Base-by-base conservation (phyloP, 768 basidiomycete species). In the Imleria badia region DNA sequence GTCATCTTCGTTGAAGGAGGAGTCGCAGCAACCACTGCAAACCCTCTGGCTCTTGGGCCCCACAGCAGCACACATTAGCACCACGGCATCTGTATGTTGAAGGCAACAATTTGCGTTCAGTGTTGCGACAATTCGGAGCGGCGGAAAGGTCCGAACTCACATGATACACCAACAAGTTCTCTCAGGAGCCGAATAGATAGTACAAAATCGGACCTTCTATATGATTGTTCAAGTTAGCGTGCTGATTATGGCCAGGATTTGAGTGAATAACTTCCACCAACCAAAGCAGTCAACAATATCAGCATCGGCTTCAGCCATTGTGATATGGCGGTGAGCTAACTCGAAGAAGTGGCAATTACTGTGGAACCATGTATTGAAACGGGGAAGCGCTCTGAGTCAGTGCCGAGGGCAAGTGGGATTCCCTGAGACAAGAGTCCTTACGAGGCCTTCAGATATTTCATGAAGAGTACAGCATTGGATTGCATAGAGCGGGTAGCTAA, bases 1-100 rank as follows among this genome's bases (percentile, higher is more conserved):
- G n/a, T 62, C 55, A 30, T 72, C 69, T 15, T 61, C 40, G 50
- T 71, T 40, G 48, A 72, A 72, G 39, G 65, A 61, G n/a, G 62
- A 57, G 22, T 62, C 60, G 14, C 51, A 70, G 34, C 71, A 68
- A 41, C 60, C 57, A 13, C 64, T 58, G 41, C 68, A 70, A 33
- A 71, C 14, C 68, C n/a, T n/a, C n/a, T n/a, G n/a, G n/a, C 68
- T 48, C 52, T 54, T 17, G 58, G 53, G 13, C 68, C 68, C 68
- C 53, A 23, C 68, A 72, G 40, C 66, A 69, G 20, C 36, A 38
- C 23, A 31, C 43, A 26, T 61, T 52, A 15, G 59, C 55, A 31
- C 69, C 70, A 62, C 5, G 66, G 52, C n/a, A 15, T 58, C 69
- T 70, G 19, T 31, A 39, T 14, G 20, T 29, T n/a, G 7, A 47